Evolutionary conservation across 352 stramenopile genomes (phyloP).

Genomic region (Pythium utonaiense): DNA sequence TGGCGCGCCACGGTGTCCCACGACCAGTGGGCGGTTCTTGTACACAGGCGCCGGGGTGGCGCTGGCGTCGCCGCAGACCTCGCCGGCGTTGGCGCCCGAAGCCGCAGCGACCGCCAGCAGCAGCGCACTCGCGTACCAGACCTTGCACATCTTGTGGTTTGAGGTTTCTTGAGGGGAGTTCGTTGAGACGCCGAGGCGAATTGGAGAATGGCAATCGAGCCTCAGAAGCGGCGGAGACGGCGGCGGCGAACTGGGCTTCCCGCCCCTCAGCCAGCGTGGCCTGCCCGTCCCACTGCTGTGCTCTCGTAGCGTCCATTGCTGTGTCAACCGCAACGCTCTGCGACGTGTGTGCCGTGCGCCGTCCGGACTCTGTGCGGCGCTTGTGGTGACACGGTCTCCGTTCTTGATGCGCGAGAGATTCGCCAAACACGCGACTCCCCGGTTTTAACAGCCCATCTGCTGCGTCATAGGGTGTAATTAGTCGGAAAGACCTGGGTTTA

Average conservation of each 20-base stretch:
- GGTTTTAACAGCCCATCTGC: neutral
- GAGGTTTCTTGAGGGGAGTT: neutral
- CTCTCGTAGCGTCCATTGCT: neutral
- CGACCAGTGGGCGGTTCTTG: constrained; percentile 49
- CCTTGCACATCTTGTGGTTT: constrained; percentile 13
- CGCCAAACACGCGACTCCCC: neutral
- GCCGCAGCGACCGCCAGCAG: constrained; percentile 5
- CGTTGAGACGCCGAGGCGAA: neutral
- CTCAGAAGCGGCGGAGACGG: neutral
- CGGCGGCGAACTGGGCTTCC: neutral
- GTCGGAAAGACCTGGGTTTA: neutral
- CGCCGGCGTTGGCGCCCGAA: constrained; percentile 1
- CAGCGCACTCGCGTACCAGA: constrained; percentile 17
- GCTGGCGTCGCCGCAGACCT: neutral
- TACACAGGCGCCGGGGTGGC: neutral
- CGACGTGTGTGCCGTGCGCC: neutral
- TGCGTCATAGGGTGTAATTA: too few relatives aligned
- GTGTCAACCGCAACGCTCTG: too few relatives aligned
- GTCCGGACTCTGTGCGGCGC: neutral
- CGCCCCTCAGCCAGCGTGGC: too few relatives aligned
- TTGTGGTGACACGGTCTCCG: neutral
- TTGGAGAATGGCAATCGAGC: constrained; percentile 1
- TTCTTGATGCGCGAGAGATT: neutral
- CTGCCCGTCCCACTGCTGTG: neutral
- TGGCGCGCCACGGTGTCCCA: constrained; percentile 83